Base-by-base conservation (phyloP, 495 filamentous ascomycete genomes). In the Penicillium argentinense region DNA sequence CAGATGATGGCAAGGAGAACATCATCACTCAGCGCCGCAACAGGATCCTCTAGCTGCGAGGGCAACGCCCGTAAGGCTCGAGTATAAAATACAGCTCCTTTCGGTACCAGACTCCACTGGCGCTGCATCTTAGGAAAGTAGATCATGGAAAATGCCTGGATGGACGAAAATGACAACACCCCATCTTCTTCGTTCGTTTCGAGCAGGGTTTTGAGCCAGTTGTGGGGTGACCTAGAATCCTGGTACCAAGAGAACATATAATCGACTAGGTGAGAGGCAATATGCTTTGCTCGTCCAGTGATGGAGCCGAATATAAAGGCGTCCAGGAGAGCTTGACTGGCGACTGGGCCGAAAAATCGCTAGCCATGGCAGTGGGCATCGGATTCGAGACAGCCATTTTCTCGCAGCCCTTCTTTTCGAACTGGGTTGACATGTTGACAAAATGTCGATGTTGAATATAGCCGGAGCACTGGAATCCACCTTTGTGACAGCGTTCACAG, bases 401-500 rank as follows among this genome's bases (percentile, higher is more conserved):
- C 21, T 22, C 18, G 6, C 22, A 16, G 4, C 16, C 22, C 13
- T 51, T 42, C 16, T 22, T 9, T 9, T 14, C 36, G 0, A 45
- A 17, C 8, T 32, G 36, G 9, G 14, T 11, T 18, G 45, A 43
- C 3, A 49, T 25, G 40, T 59, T 38, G 1, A 49, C 27, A 23
- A 59, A 59, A 8, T 59, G 47, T 3, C 29, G 24, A 34, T 33
- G 56, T 17, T 47, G 29, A 1, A 43, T 14, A 48, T 63, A 63
- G 9, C 60, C 60, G 1, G 47, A 53, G 36, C 60, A 63, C 9
- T 51, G 9, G 5, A 49, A 39, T 2, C 49, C 45, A 4, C 45
- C 47, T 26, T 56, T 63, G n/a, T 39, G 32, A 26, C 57, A 63
- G 11, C 57, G 57, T 13, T 53, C 30, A 39, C 60, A 63, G 18